Percentiles rank a stretch among this genome's conserved stretches.
Conservation (phyloP, 176 grass and related monocot genomes). For the Tillandsia fasciculata region DNA sequence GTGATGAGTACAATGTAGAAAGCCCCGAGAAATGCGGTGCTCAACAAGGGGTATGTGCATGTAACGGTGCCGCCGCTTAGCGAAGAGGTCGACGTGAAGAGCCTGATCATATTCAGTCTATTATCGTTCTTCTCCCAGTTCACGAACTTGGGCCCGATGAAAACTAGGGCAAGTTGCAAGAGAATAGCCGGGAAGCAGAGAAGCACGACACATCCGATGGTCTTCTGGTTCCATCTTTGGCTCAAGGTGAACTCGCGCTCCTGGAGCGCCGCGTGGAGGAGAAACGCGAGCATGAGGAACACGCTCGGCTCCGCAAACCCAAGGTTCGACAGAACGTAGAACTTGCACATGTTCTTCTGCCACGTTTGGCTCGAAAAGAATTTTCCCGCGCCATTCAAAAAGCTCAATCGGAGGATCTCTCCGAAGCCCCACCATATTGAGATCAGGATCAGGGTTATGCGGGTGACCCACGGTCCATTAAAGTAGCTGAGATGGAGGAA, state of each 20-base stretch:
- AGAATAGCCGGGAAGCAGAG: conserved; percentile 54
- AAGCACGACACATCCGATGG: conserved; percentile 40
- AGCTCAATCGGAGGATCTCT: conserved; percentile 59
- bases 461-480: conserved; percentile 65
- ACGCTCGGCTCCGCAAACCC: conserved; percentile 91
- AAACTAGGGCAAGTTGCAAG: conserved; percentile 51
- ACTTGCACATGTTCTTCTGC: conserved; percentile 56
- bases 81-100: conserved; percentile 33
- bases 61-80: conserved; percentile 26
- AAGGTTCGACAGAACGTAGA: conserved; percentile 78
- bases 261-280: conserved; percentile 75
- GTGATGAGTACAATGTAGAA: conserved; percentile 64
- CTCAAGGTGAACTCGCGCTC: conserved; percentile 64
- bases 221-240: conserved; percentile 61
- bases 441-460: conserved; percentile 52
- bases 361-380: conserved; percentile 39
- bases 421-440: conserved; percentile 75
- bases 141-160: conserved; percentile 40
- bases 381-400: conserved; percentile 38
- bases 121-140: conserved; percentile 12
- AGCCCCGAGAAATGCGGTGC: conserved; percentile 65
- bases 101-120: conserved; percentile 31
- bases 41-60: conserved; percentile 76
- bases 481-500: conserved; percentile 72
- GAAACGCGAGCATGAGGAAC: conserved; percentile 74